Conservation (phyloP, 1,139 yeast species). For the Suhomyces bribrorum region DNA sequence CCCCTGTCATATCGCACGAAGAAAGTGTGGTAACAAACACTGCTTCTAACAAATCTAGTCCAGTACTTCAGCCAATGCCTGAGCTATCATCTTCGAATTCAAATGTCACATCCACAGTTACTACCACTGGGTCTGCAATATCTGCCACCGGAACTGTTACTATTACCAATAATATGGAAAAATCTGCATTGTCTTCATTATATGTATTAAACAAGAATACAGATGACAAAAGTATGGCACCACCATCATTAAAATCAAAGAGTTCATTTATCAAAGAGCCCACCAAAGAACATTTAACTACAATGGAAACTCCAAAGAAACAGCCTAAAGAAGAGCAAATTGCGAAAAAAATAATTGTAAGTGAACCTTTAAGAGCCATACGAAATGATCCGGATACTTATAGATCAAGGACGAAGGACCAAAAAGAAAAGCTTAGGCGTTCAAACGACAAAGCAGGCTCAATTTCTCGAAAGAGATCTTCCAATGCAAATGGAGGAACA, state of each 20-base stretch:
- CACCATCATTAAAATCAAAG: slow-evolving; percentile 8
- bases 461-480: slow-evolving; percentile 9
- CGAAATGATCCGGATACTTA: slow-evolving; percentile 1
- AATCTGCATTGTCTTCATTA: slow-evolving; percentile 42
- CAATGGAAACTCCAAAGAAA: background rate
- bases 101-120: slow-evolving; percentile 18
- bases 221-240: slow-evolving; percentile 24
- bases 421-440: slow-evolving; percentile 3
- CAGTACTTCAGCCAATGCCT: background rate
- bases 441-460: slow-evolving; percentile 4
- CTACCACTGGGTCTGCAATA: slow-evolving; percentile 32
- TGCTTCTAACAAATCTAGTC: slow-evolving; percentile 2
- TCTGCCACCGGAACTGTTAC: slow-evolving; percentile 44
- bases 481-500: slow-evolving; percentile 8
- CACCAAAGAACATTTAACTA: background rate
- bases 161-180: slow-evolving; percentile 23
- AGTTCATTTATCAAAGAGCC: slow-evolving; percentile 3
- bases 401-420: background rate
- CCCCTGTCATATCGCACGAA: slow-evolving; percentile 16
- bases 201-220: slow-evolving; percentile 41
- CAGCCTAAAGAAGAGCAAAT: background rate
- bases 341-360: background rate
- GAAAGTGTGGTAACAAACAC: slow-evolving; percentile 1
- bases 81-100: background rate
- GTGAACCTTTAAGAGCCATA: slow-evolving; percentile 1